Percentiles rank a stretch among this genome's conserved stretches.
Evolutionary conservation across 805 yeast species (phyloP).

Genomic region (Starmerella roubikii): DNA sequence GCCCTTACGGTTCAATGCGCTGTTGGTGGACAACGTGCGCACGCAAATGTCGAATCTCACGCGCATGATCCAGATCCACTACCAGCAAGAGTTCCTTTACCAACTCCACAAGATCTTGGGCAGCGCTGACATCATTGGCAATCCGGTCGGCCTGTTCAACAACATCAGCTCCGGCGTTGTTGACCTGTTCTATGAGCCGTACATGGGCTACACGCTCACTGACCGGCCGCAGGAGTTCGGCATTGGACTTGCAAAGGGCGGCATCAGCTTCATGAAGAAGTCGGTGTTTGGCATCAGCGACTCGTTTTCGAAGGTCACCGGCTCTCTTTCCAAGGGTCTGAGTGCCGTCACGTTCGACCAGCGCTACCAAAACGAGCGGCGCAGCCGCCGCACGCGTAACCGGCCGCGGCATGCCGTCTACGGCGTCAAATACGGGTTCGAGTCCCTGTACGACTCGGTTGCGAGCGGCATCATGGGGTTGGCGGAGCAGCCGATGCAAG

Average conservation of each 20-base stretch:
- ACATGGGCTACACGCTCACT: conserved; percentile 84
- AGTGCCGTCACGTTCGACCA: conserved; percentile 81
- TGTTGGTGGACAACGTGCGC: conserved; percentile 76
- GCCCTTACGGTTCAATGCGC: conserved; percentile 76
- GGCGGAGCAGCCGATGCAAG: conserved; percentile 81
- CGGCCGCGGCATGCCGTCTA: conserved; percentile 73
- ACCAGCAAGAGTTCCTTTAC: conserved; percentile 80
- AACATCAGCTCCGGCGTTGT: conserved; percentile 87
- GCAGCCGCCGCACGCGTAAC: conserved; percentile 61
- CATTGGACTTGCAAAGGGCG: conserved; percentile 90
- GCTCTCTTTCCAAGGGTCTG: conserved; percentile 86
- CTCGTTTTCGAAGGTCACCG: conserved; percentile 82
- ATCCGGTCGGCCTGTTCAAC: conserved; percentile 93
- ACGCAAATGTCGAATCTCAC: conserved; percentile 66
- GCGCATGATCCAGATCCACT: conserved; percentile 66
- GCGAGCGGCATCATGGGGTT: conserved; percentile 82
- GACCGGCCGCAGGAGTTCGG: conserved; percentile 95
- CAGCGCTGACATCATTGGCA: conserved; percentile 90
- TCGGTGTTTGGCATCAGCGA: conserved; percentile 92
- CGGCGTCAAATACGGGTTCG: conserved; percentile 76
- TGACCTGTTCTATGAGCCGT: conserved; percentile 95
- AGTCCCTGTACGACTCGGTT: conserved; percentile 73
- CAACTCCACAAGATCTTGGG: conserved; percentile 89
- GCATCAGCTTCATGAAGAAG: conserved; percentile 82
- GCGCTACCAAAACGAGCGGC: conserved; percentile 68